These are phyloP conservation scores for Trypanosoma lewisi DNA, from an alignment of 208 protist genomes.

Conservation along the genomic window DNA sequence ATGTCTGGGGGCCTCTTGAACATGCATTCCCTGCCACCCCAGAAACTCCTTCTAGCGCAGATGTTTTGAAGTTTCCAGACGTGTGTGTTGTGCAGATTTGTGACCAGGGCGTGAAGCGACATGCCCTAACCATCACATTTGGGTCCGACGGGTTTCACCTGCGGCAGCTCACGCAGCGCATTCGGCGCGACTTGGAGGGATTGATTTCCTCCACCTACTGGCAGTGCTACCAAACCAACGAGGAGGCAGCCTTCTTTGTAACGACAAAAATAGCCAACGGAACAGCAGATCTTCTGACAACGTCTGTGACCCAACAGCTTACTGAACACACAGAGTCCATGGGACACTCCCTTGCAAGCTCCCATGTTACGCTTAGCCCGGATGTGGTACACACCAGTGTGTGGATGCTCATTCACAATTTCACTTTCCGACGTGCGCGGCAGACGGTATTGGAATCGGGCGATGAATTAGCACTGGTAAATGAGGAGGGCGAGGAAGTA, in stretches of 20 bases:
- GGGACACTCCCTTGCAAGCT: conserved; percentile 74
- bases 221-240: conserved; percentile 88
- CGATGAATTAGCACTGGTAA: conserved; percentile 34
- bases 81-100: conserved; percentile 86
- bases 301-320: conserved; percentile 81
- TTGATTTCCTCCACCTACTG: conserved; percentile 87
- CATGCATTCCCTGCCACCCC: conserved; percentile 52
- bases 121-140: conserved; percentile 87
- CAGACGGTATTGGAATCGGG: conserved; percentile 45
- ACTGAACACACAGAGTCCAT: conserved; percentile 77
- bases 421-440: conserved; percentile 71
- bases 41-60: conserved; percentile 7
- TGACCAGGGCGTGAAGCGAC: conserved; percentile 84
- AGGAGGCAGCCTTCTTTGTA: conserved; percentile 81
- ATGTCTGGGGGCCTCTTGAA: conserved; percentile 69
- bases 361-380: conserved; percentile 81
- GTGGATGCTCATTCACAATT: conserved; percentile 84
- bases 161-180: conserved; percentile 60
- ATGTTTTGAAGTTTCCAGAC: conserved; percentile 48
- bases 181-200: conserved; percentile 66
- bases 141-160: conserved; percentile 82
- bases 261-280: conserved; percentile 88
- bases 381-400: conserved; percentile 87
- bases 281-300: conserved; percentile 80
- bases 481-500: conserved; percentile 41